These are phyloP conservation scores for Vanderwaltozyma verrucispora DNA, from an alignment of 805 yeast species.

Conservation along the genomic window DNA sequence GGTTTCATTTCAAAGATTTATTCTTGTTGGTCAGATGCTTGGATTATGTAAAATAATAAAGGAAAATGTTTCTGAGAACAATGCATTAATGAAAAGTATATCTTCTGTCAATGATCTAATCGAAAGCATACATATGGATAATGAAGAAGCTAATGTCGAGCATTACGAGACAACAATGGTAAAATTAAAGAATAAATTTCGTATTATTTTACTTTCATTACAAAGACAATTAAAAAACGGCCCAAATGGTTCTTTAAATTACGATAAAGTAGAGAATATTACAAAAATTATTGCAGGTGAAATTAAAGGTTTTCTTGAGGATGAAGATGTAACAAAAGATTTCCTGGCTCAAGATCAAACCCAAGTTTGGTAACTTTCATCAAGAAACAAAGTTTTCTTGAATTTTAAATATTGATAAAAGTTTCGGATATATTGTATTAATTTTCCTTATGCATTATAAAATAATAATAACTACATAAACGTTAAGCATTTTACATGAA, in stretches of 20 bases:
- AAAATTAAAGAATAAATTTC: slow-evolving; percentile 51
- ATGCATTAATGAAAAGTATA: slow-evolving; percentile 15
- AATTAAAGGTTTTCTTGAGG: slow-evolving; percentile 23
- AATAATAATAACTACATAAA: slow-evolving; percentile 11
- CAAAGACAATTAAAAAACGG: slow-evolving; percentile 10
- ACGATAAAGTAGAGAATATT: slow-evolving; percentile 29
- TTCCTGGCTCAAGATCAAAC: slow-evolving; percentile 14
- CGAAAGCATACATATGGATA: slow-evolving; percentile 29
- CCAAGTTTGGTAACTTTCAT: slow-evolving; percentile 16
- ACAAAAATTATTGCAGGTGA: slow-evolving; percentile 25
- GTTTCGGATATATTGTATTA: too few relatives aligned
- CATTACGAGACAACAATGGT: slow-evolving; percentile 40
- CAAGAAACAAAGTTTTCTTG: too few relatives aligned
- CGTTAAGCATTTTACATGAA: slow-evolving; percentile 16
- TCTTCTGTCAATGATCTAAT: slow-evolving; percentile 20
- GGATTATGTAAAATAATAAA: slow-evolving; percentile 40
- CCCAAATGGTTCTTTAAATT: slow-evolving; percentile 15
- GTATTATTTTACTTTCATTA: slow-evolving; percentile 36
- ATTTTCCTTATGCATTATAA: background rate
- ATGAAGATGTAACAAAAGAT: slow-evolving; percentile 11
- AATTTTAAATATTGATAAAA: too few relatives aligned
- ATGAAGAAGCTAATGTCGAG: slow-evolving; percentile 47
- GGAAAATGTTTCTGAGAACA: slow-evolving; percentile 8
- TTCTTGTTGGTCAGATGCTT: slow-evolving; percentile 58
- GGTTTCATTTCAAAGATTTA: slow-evolving; percentile 60